Base-by-base conservation (phyloP, 768 basidiomycete genomes). In the Boletellus emodensis region DNA sequence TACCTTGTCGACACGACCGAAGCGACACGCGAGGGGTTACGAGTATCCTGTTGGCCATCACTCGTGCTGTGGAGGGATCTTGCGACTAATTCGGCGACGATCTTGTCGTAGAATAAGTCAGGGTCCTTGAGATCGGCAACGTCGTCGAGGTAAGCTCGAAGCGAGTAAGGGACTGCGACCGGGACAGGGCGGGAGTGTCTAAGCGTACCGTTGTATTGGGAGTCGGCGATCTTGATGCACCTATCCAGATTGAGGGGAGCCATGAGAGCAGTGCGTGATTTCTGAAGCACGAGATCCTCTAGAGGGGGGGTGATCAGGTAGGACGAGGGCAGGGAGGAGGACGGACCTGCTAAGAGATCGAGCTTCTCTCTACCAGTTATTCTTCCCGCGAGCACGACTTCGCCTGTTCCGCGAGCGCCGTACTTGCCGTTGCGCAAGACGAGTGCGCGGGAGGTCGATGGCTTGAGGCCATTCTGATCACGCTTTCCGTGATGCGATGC, bases 331-430 rank as follows among this genome's bases (percentile, higher is more conserved):
- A 22, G 48, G 17, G 38, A 35, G 22, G 32, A 33, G 35, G 22
- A 32, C 71, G 51, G 61, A 87, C 90, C 87, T 57, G 86, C 86
- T 28, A 90, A 70, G 22, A 90, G 75, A 64, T 89, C 87, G 28
- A 92, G 73, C 61, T 90, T 90, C 67, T 90, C 89, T 60, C 85
- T 77, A 1, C 90, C 90, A 43, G 77, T 82, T 54, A 88, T 78
- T 61, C 76, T 85, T 22, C 71, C 77, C 46, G 74, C 71, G 40
- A 78, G 66, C 41, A 83, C 64, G 40, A 89, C 17, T 66, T 89
- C 87, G 15, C 87, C 87, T 6, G 81, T 81, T 37, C 88, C 87
- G 46, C 75, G 76, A 26, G 85, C 75, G 12, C 86, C 88, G 67
- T 84, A 69, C 61, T 88, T 90, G 37, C 84, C 85, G 60, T 88